These are phyloP conservation scores for Mycena epipterygia DNA, from an alignment of 768 basidiomycete species.

Conservation along the genomic window DNA sequence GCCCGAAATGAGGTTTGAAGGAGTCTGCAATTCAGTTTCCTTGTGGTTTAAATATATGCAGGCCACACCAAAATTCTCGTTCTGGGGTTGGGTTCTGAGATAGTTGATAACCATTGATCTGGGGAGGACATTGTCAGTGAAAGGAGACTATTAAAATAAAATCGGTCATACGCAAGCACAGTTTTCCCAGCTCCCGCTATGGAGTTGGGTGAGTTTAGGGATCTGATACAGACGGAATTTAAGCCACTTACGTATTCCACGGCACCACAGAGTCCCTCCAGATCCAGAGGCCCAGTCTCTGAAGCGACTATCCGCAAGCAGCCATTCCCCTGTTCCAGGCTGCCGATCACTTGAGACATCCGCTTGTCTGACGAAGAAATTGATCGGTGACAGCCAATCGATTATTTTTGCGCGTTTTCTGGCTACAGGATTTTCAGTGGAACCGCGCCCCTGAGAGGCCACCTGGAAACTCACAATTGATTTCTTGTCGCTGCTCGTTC, in stretches of 20 bases:
- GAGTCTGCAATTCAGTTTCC: constrained; percentile 2
- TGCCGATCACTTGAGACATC: background rate
- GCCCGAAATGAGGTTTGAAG: background rate
- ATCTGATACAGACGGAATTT: background rate
- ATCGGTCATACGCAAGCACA: constrained; percentile 1
- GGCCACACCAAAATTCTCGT: background rate
- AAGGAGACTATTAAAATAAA: background rate
- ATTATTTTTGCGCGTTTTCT: background rate
- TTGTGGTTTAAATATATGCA: constrained; percentile 22
- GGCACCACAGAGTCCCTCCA: background rate
- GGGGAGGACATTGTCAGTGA: background rate
- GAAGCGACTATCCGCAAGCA: background rate
- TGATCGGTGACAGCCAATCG: background rate
- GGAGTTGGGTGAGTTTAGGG: background rate
- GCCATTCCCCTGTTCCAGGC: background rate
- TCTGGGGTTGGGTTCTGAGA: background rate
- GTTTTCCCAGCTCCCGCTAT: constrained; percentile 25
- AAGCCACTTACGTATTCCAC: constrained; percentile 7
- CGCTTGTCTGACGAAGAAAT: background rate
- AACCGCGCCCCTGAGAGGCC: background rate
- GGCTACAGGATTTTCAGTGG: background rate
- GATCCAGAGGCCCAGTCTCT: background rate
- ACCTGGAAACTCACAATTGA: background rate
- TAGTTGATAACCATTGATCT: constrained; percentile 17
- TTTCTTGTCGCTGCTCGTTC: background rate